Base-by-base conservation (phyloP, 176 grass and related monocot species). In the Zoysia japonica region DNA sequence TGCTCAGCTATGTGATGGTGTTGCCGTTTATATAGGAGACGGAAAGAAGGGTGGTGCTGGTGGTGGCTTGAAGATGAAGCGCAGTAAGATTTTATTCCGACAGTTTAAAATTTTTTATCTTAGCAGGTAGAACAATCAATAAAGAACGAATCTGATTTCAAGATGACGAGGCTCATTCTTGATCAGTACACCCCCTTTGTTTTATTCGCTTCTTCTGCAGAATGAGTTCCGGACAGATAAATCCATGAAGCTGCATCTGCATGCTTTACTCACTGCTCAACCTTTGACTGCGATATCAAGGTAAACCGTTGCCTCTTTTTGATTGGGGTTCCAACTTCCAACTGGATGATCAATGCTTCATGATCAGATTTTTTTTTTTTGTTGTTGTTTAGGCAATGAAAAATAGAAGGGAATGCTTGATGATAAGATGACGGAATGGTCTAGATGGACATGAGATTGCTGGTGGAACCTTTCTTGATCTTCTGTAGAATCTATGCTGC, bases 61-160 rank as follows among this genome's bases (percentile, higher is more conserved):
- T 53, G 62, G 20, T 86, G 54, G 67, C 61, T 47, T 76, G 10
- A 71, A 46, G 51, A 3, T 69, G 81, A 57, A 42, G 71, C 51
- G 5, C 4, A 5, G 19, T 6, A 56, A 35, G 12, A 16, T 7
- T 15, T 17, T 14, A 55, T 55, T 55, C 53, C 15, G 4, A 55
- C 53, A 55, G 7, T 17, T 16, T 4, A 55, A 15, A 55, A 55
- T 55, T 55, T 55, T 55, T 28, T 28, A 28, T 28, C 28, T 28
- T 28, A 28, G 28, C 28, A 28, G 28, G 14, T 55, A 5, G 53
- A 17, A 17, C 3, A 16, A 16, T 14, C 53, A 55, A 55, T 0
- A 17, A 17, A 5, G 53, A 17, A 17, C 8, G 53, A 55, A 55
- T 55, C 53, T 55, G 4, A 55, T 55, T 55, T 16, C 14, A 55